A percentile compares a stretch with the other conserved stretches of the same genome.
These are phyloP conservation scores for Stromatinia cepivora DNA, from an alignment of 2,329 filamentous ascomycete species.

Conservation along the genomic window DNA sequence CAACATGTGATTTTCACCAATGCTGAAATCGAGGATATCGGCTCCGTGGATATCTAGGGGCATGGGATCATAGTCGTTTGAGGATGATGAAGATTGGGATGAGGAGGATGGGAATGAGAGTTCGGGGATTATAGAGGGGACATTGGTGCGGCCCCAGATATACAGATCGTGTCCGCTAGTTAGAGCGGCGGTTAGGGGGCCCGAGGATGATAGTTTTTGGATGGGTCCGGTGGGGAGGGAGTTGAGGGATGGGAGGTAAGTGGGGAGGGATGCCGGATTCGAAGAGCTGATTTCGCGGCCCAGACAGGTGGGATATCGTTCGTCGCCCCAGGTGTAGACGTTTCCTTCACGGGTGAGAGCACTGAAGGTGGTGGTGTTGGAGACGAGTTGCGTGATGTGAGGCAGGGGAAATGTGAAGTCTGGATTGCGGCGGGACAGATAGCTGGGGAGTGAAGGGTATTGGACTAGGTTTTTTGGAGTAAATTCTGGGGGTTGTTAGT, in stretches of 20 bases:
- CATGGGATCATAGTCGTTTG: conserved; percentile 26
- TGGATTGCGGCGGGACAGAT: conserved; percentile 15
- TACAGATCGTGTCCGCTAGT: conserved; percentile 60
- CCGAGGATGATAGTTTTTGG: conserved; percentile 52
- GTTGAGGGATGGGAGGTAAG: conserved; percentile 50
- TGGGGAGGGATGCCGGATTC: conserved; percentile 50
- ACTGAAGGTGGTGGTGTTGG: conserved; percentile 44
- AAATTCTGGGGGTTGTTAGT: conserved; percentile 11
- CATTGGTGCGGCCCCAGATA: conserved; percentile 54
- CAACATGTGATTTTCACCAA: conserved; percentile 61
- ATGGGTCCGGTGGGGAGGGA: conserved; percentile 55
- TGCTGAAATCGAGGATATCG: conserved; percentile 57
- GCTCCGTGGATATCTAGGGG: conserved; percentile 44
- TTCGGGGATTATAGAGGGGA: conserved; percentile 28
- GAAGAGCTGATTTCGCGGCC: conserved; percentile 48
- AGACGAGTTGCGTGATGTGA: conserved; percentile 34
- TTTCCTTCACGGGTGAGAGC: conserved; percentile 42
- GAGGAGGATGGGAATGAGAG: background rate
- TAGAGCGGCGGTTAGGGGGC: conserved; percentile 58
- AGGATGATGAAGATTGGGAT: background rate
- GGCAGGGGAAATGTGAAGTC: conserved; percentile 20
- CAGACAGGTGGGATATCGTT: conserved; percentile 57
- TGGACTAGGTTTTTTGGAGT: conserved; percentile 23
- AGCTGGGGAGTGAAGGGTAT: conserved; percentile 30
- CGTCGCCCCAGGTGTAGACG: conserved; percentile 55